Evolutionary conservation across 352 stramenopile species (phyloP).

Genomic region (Pythium phragmitis): DNA sequence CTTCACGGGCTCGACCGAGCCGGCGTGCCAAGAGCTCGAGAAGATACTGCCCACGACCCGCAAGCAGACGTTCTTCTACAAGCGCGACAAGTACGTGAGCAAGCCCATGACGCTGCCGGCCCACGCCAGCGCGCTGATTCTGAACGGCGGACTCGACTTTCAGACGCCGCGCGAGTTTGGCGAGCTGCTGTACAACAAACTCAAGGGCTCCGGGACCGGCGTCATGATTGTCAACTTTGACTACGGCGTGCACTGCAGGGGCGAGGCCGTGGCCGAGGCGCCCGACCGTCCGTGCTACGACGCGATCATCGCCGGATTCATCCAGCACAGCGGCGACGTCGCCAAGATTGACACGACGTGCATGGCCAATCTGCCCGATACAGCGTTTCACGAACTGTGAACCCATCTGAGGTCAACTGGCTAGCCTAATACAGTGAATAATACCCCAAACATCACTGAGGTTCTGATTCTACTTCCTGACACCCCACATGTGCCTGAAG

Average conservation of each 20-base stretch:
- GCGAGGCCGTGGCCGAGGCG: slow-evolving; percentile 13
- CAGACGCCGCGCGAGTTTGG: slow-evolving; percentile 28
- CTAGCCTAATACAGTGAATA: too few relatives aligned
- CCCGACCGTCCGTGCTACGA: slow-evolving; percentile 22
- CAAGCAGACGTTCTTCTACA: slow-evolving; percentile 27
- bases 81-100: slow-evolving; percentile 35
- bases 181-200: slow-evolving; percentile 22
- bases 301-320: slow-evolving; percentile 23
- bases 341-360: slow-evolving; percentile 22
- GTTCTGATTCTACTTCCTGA: too few relatives aligned
- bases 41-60: not conserved
- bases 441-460: too few relatives aligned
- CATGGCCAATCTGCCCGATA: slow-evolving; percentile 13
- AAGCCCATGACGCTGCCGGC: slow-evolving; percentile 23
- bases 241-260: slow-evolving; percentile 26
- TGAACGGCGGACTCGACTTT: slow-evolving; percentile 34
- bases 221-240: slow-evolving; percentile 33
- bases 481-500: too few relatives aligned
- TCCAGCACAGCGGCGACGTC: slow-evolving; percentile 18
- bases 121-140: slow-evolving; percentile 31
- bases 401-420: too few relatives aligned
- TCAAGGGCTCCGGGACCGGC: slow-evolving; percentile 17
- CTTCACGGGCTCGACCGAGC: slow-evolving; percentile 11
- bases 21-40: not conserved
- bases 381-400: not conserved